A percentile compares a stretch with the other conserved stretches of the same genome.
phyloP scores from a whole-genome alignment of 345 rosid genomes.

The Populus ilicifolia region DNA sequence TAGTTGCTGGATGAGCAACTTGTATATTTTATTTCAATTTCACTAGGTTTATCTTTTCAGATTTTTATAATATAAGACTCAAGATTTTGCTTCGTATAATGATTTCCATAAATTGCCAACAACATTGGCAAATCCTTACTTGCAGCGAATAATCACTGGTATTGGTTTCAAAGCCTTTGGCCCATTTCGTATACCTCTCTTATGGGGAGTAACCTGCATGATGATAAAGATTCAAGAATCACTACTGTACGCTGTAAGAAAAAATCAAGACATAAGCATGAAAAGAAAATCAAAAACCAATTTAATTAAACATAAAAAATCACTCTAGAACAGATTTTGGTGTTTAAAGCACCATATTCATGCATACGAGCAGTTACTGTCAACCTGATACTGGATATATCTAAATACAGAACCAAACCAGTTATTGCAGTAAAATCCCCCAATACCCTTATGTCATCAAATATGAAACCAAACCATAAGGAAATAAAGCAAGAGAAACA shows the following conservation, averaged over 20 bases:
- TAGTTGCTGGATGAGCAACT: neutral
- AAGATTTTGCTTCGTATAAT: neutral
- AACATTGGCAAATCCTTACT: constrained; percentile 35
- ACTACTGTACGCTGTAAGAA: neutral
- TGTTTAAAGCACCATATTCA: neutral
- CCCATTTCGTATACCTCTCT: constrained; percentile 82
- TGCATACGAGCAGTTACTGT: neutral
- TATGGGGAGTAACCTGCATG: constrained; percentile 61
- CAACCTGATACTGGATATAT: neutral
- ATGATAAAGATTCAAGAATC: neutral
- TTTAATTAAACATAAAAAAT: neutral
- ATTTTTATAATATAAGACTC: neutral
- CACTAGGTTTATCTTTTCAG: neutral
- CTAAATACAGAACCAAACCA: neutral
- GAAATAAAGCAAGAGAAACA: neutral
- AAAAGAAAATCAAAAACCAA: neutral
- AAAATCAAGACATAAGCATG: too few species aligned
- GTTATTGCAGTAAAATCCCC: neutral
- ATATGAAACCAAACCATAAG: neutral
- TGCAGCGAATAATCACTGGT: constrained; percentile 88
- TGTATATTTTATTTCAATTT: neutral
- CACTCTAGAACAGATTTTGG: neutral
- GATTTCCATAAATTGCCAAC: neutral
- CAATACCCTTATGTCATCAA: neutral
- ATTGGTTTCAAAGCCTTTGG: constrained; percentile 88